phyloP scores from a whole-genome alignment of 129 eudicot species.

The Centrapalus pauciflorus region DNA sequence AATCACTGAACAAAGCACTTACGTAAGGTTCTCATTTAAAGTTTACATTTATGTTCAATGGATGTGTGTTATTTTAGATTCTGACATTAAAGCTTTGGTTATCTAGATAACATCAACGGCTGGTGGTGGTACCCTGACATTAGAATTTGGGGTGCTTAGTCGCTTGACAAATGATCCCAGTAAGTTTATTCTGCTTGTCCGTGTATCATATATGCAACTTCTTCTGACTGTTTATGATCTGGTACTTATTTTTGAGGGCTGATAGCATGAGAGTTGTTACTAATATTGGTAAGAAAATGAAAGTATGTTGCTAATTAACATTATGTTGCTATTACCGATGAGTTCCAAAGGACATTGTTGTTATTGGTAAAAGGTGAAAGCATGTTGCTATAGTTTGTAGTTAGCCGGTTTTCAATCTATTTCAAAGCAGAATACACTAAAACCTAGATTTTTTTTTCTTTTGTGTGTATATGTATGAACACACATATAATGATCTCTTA shows the following conservation, averaged over 20 bases:
- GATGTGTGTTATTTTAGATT: too few relatives aligned
- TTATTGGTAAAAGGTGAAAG: too few relatives aligned
- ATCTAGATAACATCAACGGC: conserved; percentile 95
- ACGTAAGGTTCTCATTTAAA: not conserved
- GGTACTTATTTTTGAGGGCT: not conserved
- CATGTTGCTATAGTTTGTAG: too few relatives aligned
- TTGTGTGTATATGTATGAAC: too few relatives aligned
- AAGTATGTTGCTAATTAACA: too few relatives aligned
- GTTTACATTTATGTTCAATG: too few relatives aligned
- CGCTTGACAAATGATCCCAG: conserved; percentile 92
- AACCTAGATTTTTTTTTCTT: not conserved
- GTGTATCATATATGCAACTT: not conserved
- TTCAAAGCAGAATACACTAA: too few relatives aligned
- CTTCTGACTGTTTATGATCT: not conserved
- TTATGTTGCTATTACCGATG: too few relatives aligned
- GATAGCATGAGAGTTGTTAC: too few relatives aligned
- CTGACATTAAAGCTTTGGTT: conserved; percentile 14
- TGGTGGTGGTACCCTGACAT: conserved; percentile 97
- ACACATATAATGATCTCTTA: not conserved
- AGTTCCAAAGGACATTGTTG: too few relatives aligned
- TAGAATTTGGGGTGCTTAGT: conserved; percentile 96
- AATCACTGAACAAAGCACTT: not conserved
- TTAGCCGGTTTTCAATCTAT: too few relatives aligned
- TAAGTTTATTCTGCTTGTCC: conserved; percentile 31
- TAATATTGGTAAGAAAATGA: too few relatives aligned